phyloP scores from a whole-genome alignment of 1,284 basidiomycete species.

The Cryptococcus sp. region DNA sequence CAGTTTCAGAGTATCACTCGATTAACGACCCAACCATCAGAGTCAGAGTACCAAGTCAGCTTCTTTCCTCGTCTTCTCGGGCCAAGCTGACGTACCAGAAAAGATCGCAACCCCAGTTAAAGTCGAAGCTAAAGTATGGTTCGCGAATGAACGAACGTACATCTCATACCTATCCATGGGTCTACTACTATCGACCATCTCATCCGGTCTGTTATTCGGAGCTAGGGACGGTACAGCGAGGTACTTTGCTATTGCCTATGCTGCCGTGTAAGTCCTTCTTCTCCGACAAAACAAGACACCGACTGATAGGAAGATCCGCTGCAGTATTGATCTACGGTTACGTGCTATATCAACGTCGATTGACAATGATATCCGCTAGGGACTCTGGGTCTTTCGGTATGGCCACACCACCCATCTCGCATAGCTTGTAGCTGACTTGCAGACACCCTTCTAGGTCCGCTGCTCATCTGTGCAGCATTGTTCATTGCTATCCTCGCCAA shows the following conservation, averaged over 20 bases:
- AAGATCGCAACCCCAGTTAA: conserved; percentile 84
- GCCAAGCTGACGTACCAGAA: conserved; percentile 43
- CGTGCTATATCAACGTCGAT: conserved; percentile 77
- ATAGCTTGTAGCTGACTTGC: conserved; percentile 3
- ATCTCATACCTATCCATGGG: conserved; percentile 85
- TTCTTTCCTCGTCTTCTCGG: too few species aligned
- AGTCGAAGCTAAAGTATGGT: conserved; percentile 98
- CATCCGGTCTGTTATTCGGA: conserved; percentile 63
- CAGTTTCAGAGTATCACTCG: conserved; percentile 43
- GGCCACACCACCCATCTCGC: conserved; percentile 22
- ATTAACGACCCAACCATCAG: conserved; percentile 40
- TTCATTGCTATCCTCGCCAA: conserved; percentile 82
- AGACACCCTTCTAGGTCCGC: conserved; percentile 76
- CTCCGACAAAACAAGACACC: too few species aligned
- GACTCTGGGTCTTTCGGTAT: conserved; percentile 88
- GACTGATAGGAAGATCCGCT: conserved; percentile 34
- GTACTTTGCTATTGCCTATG: conserved; percentile 80
- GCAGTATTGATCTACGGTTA: conserved; percentile 68
- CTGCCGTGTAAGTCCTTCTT: conserved; percentile 57
- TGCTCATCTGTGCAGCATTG: conserved; percentile 70
- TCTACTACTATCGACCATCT: conserved; percentile 76
- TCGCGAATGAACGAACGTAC: conserved; percentile 97
- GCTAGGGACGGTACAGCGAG: conserved; percentile 64
- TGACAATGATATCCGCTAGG: conserved; percentile 83
- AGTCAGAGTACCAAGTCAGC: conserved; percentile 40